Conservation (phyloP, 257 asterid genomes). For the Knoxia roxburghii region DNA sequence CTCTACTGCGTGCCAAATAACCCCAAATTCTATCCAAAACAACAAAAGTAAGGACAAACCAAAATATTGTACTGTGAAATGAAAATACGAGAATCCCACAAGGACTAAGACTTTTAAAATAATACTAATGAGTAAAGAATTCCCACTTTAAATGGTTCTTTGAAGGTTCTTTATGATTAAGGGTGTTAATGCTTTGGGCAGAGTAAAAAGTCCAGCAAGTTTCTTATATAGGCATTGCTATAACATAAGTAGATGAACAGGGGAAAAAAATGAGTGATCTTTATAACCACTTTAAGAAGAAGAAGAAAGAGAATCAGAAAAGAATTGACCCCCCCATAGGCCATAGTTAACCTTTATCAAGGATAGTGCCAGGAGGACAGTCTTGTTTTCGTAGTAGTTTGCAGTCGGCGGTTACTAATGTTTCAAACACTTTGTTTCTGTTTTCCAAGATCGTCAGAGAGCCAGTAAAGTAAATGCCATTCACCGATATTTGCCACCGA, state of each 20-base stretch:
- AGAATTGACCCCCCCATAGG: not conserved
- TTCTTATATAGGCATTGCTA: not conserved
- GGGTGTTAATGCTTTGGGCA: not conserved
- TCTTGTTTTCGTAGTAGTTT: not conserved
- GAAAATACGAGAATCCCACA: not conserved
- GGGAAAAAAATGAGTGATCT: not conserved
- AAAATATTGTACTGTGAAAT: not conserved
- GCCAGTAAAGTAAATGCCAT: constrained; percentile 18
- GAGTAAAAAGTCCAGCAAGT: not conserved
- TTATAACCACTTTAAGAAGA: not conserved
- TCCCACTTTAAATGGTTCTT: not conserved
- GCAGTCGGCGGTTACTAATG: constrained; percentile 18
- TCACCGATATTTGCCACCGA: constrained; percentile 1
- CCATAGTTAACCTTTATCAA: not conserved
- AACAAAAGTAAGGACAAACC: not conserved
- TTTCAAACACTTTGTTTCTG: constrained; percentile 16
- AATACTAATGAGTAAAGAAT: no score
- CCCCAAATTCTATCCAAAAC: not conserved
- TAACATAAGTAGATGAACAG: not conserved
- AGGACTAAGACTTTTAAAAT: not conserved
- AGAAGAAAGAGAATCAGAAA: not conserved
- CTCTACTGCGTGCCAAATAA: no score
- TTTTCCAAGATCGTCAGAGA: constrained; percentile 17
- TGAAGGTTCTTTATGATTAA: not conserved
- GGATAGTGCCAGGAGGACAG: constrained; percentile 8